Percentiles rank a stretch among this genome's conserved stretches.
phyloP scores from a whole-genome alignment of 2,329 filamentous ascomycete genomes.

The Beauveria sp. region DNA sequence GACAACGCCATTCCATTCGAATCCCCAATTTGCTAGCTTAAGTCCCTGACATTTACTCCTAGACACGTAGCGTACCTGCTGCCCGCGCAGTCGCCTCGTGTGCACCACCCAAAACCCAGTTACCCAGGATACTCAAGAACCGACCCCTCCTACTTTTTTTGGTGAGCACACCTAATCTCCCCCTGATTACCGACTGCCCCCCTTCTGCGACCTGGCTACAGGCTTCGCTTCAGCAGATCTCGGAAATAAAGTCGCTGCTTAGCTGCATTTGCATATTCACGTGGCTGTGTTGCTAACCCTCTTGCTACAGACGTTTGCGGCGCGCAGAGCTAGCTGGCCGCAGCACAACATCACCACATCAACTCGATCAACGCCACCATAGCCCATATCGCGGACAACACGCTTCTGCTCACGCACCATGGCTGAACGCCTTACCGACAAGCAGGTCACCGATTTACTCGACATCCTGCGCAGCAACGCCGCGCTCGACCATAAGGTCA shows the following conservation, averaged over 20 bases:
- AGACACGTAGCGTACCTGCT: background rate
- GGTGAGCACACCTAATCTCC: constrained; percentile 11
- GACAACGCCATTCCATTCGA: constrained; percentile 2
- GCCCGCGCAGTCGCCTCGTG: constrained; percentile 4
- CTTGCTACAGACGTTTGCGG: background rate
- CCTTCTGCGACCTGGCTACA: background rate
- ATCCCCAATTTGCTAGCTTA: background rate
- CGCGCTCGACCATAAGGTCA: constrained; percentile 62
- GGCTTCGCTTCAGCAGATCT: background rate
- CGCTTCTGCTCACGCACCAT: constrained; percentile 23
- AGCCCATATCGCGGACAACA: background rate
- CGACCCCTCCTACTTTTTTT: constrained; percentile 11
- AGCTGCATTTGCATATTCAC: background rate
- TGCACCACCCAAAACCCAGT: background rate
- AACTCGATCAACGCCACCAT: background rate
- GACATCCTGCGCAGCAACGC: constrained; percentile 52
- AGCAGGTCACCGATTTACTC: constrained; percentile 48
- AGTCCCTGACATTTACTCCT: constrained; percentile 8
- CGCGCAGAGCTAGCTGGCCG: background rate
- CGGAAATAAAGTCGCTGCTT: background rate
- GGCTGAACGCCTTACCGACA: constrained; percentile 52
- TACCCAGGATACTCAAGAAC: background rate
- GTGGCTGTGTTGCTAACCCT: background rate
- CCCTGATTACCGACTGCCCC: background rate
- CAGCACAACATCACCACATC: background rate